These are phyloP conservation scores for Plectranthus barbatus DNA, from an alignment of 257 asterid genomes.

Conservation along the genomic window DNA sequence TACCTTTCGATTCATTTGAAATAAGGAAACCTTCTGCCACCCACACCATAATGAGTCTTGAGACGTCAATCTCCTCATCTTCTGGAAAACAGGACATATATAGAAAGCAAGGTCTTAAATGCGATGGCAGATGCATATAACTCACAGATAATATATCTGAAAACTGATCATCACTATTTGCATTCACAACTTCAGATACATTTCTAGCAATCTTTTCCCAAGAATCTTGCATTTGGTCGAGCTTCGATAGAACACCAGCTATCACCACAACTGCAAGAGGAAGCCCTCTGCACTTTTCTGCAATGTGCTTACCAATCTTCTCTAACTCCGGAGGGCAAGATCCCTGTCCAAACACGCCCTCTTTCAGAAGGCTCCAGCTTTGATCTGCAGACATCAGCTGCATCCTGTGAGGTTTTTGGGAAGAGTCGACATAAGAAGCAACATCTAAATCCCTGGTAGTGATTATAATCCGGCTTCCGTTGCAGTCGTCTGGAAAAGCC, in stretches of 20 bases:
- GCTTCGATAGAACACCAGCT: neutral
- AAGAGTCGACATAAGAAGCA: neutral
- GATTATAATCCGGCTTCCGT: constrained; percentile 4
- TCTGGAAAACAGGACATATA: constrained; percentile 1
- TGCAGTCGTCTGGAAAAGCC: neutral
- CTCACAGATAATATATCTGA: neutral
- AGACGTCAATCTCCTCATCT: neutral
- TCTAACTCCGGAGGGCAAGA: neutral
- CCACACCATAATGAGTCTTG: neutral
- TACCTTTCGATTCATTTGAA: neutral
- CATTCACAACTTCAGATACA: neutral
- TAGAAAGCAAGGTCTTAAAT: neutral
- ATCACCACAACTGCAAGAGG: constrained; percentile 10
- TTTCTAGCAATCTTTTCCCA: neutral
- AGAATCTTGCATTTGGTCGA: neutral
- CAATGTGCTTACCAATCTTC: neutral
- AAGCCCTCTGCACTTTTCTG: constrained; percentile 6
- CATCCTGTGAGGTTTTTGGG: neutral
- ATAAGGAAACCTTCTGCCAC: neutral
- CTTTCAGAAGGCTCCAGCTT: neutral
- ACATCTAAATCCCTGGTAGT: neutral
- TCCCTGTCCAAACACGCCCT: neutral
- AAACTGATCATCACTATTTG: neutral
- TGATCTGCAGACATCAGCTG: neutral
- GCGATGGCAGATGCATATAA: neutral